A percentile compares a stretch with the other conserved stretches of the same genome.
These are phyloP conservation scores for Hortiboletus campestris DNA, from an alignment of 768 basidiomycete genomes.

Conservation along the genomic window DNA sequence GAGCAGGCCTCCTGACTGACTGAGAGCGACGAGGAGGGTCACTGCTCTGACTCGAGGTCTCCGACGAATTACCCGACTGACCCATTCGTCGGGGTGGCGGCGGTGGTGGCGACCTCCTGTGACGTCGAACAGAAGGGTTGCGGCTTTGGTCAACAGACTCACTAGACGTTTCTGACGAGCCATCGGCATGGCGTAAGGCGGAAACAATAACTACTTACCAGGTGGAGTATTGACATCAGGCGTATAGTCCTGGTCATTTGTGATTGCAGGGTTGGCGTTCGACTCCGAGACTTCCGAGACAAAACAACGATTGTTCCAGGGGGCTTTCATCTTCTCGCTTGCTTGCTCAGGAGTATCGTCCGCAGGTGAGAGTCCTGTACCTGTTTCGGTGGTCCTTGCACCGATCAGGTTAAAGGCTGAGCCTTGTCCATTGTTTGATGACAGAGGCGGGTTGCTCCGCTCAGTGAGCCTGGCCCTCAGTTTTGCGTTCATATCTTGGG, in stretches of 20 bases:
- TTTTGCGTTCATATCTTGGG: not conserved
- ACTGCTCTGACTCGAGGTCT: not conserved
- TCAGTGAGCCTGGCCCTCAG: not conserved
- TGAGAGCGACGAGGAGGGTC: not conserved
- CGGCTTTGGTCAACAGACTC: not conserved
- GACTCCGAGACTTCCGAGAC: not conserved
- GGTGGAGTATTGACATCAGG: not conserved
- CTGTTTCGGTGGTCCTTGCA: not conserved
- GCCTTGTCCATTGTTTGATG: too few relatives aligned
- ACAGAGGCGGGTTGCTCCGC: not conserved
- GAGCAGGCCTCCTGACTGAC: slow-evolving; percentile 4
- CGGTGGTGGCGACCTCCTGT: not conserved
- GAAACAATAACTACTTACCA: not conserved
- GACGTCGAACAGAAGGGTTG: not conserved
- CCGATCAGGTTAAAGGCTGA: not conserved
- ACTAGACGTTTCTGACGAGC: not conserved
- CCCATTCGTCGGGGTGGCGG: not conserved
- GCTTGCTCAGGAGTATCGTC: not conserved
- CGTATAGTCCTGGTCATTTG: not conserved
- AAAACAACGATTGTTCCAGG: not conserved
- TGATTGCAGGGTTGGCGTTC: not conserved
- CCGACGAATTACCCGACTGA: not conserved
- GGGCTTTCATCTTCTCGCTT: not conserved
- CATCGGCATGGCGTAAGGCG: not conserved
- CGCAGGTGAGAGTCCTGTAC: not conserved